These are phyloP conservation scores for Diaporthe ampelina DNA, from an alignment of 2,329 filamentous ascomycete genomes.

Conservation along the genomic window DNA sequence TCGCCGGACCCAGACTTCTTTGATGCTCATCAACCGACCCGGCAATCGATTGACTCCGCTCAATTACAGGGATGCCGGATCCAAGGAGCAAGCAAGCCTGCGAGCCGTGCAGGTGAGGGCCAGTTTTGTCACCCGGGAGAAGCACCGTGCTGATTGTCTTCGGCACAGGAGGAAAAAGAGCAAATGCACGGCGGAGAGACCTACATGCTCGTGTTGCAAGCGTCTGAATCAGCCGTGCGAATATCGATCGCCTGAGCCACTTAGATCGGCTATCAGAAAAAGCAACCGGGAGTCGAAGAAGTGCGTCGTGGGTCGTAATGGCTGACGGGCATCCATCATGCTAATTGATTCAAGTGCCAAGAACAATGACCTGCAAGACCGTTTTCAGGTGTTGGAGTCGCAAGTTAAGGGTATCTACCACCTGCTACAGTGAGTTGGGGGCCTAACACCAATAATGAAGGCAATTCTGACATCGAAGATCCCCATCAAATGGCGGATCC, in stretches of 20 bases:
- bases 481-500: not conserved
- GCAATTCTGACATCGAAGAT: not conserved
- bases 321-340: not conserved
- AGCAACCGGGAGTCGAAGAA: not conserved
- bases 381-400: not conserved
- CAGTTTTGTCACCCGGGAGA: not conserved
- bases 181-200: not conserved
- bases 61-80: not conserved
- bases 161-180: not conserved
- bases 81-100: conserved; percentile 1
- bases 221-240: not conserved
- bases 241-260: not conserved
- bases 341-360: not conserved
- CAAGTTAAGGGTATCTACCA: conserved; percentile 6
- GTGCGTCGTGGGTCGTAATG: not conserved
- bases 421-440: not conserved
- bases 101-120: not conserved
- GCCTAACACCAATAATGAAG: not conserved
- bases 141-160: not conserved
- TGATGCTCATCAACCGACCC: not conserved
- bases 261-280: not conserved
- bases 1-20: not conserved
- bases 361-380: not conserved
- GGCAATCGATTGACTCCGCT: not conserved
- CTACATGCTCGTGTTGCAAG: not conserved